phyloP scores from a whole-genome alignment of 2,329 filamentous ascomycete species.

The Aspergillus pseudoterreus region DNA sequence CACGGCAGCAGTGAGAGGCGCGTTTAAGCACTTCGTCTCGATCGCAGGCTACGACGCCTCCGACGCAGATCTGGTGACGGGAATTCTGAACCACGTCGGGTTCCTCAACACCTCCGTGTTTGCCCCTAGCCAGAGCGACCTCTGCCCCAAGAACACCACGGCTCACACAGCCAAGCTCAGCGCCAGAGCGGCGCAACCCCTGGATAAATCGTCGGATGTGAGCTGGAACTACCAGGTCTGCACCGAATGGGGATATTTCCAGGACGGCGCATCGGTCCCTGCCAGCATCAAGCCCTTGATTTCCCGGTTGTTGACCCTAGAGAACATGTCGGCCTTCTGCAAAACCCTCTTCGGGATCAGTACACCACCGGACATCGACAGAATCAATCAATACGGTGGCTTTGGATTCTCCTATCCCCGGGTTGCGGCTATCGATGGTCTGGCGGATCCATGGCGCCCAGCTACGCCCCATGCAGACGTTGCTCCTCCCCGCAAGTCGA shows the following conservation, averaged over 20 bases:
- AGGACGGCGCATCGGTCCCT: slow-evolving; percentile 69
- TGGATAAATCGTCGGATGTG: slow-evolving; percentile 34
- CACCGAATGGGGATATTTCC: slow-evolving; percentile 70
- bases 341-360: slow-evolving; percentile 67
- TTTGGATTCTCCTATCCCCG: slow-evolving; percentile 70
- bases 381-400: slow-evolving; percentile 73
- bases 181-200: not conserved
- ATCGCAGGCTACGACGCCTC: slow-evolving; percentile 12
- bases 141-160: not conserved
- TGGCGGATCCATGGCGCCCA: slow-evolving; percentile 75
- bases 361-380: slow-evolving; percentile 57
- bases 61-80: slow-evolving; percentile 46
- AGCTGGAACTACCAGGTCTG: slow-evolving; percentile 59
- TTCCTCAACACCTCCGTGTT: slow-evolving; percentile 49
- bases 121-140: slow-evolving; percentile 4
- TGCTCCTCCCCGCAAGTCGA: slow-evolving; percentile 55
- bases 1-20: slow-evolving; percentile 22
- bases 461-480: slow-evolving; percentile 68
- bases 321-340: slow-evolving; percentile 62
- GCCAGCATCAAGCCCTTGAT: slow-evolving; percentile 62
- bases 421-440: slow-evolving; percentile 73
- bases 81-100: slow-evolving; percentile 56
- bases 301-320: slow-evolving; percentile 65
- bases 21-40: slow-evolving; percentile 18
- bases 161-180: not conserved